A percentile compares a stretch with the other conserved stretches of the same genome.
Conservation (phyloP, 306 rosid genomes). For the Hylodesmum podocarpum region DNA sequence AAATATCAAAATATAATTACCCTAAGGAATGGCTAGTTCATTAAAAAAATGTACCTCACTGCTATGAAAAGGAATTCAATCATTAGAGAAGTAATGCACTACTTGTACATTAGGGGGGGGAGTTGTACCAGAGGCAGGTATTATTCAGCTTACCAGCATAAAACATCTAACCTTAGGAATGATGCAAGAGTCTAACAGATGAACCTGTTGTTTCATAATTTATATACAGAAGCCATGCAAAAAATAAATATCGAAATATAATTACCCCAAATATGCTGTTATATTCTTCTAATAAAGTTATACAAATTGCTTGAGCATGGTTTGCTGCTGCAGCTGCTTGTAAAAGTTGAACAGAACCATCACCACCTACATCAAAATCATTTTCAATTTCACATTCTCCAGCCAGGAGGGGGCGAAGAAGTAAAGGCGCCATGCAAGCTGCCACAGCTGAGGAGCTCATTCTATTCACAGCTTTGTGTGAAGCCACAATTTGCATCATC, state of each 20-base stretch:
- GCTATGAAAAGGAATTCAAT: slow-evolving; percentile 3
- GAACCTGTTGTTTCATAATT: not conserved
- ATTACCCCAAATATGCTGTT: slow-evolving; percentile 73
- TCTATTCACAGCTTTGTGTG: slow-evolving; percentile 71
- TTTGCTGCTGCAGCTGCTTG: slow-evolving; percentile 99
- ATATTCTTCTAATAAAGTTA: slow-evolving; percentile 87
- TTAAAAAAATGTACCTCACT: not conserved
- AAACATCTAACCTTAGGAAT: slow-evolving; percentile 15
- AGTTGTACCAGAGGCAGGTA: not conserved
- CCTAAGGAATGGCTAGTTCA: slow-evolving; percentile 19
- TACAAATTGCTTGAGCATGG: slow-evolving; percentile 93
- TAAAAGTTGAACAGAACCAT: slow-evolving; percentile 82
- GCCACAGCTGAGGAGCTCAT: slow-evolving; percentile 98
- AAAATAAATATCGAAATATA: slow-evolving; percentile 6
- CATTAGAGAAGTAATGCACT: slow-evolving; percentile 6
- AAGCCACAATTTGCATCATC: slow-evolving; percentile 89
- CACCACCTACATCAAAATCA: slow-evolving; percentile 89
- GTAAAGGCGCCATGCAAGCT: slow-evolving; percentile 99
- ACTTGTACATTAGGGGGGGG: not conserved
- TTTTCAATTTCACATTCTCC: slow-evolving; percentile 92
- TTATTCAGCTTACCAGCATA: slow-evolving; percentile 1
- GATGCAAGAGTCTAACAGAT: not conserved
- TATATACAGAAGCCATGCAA: slow-evolving; percentile 21
- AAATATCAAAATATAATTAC: too few species aligned
- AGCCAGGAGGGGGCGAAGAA: slow-evolving; percentile 89